Conservation (phyloP, 2,329 filamentous ascomycete species). For the Pseudocercospora pini-densiflorae region DNA sequence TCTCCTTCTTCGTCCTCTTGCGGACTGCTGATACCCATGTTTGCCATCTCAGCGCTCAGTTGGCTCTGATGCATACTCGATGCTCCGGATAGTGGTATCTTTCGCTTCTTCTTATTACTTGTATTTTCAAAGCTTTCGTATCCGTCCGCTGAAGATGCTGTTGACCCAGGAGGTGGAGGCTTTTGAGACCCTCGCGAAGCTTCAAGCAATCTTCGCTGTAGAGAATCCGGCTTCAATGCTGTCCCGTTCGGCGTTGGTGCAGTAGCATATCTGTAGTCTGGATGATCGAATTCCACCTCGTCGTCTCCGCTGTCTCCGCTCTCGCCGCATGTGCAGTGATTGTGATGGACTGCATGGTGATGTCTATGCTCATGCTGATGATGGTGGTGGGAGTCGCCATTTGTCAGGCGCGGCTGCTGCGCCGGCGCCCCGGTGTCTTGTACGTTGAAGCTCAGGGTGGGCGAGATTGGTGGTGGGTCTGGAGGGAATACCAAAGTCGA, state of each 20-base stretch:
- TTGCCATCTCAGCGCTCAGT: conserved; percentile 67
- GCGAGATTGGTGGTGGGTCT: conserved; percentile 69
- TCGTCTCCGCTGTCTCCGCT: conserved; percentile 68
- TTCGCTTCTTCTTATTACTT: conserved; percentile 99
- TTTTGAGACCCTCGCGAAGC: conserved; percentile 40
- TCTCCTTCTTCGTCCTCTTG: conserved; percentile 43
- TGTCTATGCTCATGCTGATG: conserved; percentile 42
- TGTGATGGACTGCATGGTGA: conserved; percentile 31
- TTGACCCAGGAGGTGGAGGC: conserved; percentile 53
- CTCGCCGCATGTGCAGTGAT: conserved; percentile 52
- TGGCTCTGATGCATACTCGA: conserved; percentile 62
- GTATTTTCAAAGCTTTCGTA: conserved; percentile 99
- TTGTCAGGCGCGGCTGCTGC: conserved; percentile 31
- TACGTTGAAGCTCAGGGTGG: conserved; percentile 33
- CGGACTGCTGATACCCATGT: conserved; percentile 61
- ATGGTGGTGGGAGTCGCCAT: conserved; percentile 28
- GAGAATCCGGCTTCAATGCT: conserved; percentile 36
- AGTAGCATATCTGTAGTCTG: conserved; percentile 45
- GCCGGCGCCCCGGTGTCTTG: conserved; percentile 30
- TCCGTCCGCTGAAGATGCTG: conserved; percentile 76
- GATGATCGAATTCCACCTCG: conserved; percentile 48
- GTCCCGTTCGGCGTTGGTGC: conserved; percentile 39
- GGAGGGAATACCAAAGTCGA: conserved; percentile 82
- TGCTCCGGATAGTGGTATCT: conserved; percentile 89
- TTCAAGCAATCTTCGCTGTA: conserved; percentile 42